Evolutionary conservation across 352 stramenopile species (phyloP).

Genomic region (Phytopythium aichiense): DNA sequence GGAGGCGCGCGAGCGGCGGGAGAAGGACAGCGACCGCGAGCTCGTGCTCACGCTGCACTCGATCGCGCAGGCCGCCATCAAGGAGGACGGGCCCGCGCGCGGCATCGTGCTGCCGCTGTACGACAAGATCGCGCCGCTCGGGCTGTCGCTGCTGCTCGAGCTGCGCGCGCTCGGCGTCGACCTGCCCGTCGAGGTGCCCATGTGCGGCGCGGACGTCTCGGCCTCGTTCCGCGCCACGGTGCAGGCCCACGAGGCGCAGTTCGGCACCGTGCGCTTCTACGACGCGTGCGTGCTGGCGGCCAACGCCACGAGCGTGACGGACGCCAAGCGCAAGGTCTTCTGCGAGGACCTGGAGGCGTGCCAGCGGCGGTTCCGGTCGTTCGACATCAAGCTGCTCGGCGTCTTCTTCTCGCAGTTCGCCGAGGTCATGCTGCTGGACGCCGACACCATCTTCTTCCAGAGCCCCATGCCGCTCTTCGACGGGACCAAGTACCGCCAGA

Average conservation of each 20-base stretch:
- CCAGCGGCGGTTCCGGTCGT: conserved; percentile 36
- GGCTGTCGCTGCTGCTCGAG: conserved; percentile 57
- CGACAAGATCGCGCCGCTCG: conserved; percentile 40
- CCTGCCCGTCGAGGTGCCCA: conserved; percentile 53
- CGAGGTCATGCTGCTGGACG: conserved; percentile 70
- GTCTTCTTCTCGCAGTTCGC: conserved; percentile 66
- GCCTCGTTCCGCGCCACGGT: conserved; percentile 22
- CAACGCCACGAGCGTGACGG: conserved; percentile 16
- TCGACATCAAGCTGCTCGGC: conserved; percentile 59
- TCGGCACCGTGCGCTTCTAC: conserved; percentile 47
- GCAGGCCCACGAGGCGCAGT: conserved; percentile 24
- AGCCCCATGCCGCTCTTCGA: conserved; percentile 57
- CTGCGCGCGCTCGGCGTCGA: conserved; percentile 40
- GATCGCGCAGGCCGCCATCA: conserved; percentile 18
- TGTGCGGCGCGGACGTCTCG: conserved; percentile 46
- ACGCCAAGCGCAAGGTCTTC: conserved; percentile 36
- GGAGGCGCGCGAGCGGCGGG: not conserved
- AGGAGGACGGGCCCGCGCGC: conserved; percentile 14
- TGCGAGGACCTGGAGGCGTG: conserved; percentile 42
- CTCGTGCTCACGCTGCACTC: conserved; percentile 30
- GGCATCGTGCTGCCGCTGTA: conserved; percentile 62
- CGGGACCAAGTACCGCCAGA: conserved; percentile 38
- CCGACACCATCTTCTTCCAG: conserved; percentile 58
- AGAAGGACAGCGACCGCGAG: conserved; percentile 25
- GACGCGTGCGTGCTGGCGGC: conserved; percentile 51